Conservation (phyloP, 2,329 filamentous ascomycete genomes). For the Tolypocladium sp. region DNA sequence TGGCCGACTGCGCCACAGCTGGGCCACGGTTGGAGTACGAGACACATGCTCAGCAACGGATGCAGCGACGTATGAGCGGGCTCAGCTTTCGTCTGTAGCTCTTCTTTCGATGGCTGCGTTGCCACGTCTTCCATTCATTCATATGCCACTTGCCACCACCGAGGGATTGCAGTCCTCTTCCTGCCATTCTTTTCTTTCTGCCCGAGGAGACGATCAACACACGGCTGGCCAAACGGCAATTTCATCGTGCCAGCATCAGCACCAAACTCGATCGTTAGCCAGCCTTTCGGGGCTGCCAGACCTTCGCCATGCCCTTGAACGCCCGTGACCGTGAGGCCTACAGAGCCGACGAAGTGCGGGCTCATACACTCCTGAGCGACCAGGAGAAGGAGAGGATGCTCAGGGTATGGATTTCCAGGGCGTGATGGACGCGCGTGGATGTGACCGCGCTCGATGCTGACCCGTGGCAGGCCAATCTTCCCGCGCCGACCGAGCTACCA, state of each 20-base stretch:
- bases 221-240: background rate
- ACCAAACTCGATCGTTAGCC: constrained; percentile 7
- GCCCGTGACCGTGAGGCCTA: constrained; percentile 27
- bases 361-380: constrained; percentile 24
- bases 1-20: background rate
- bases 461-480: constrained; percentile 26
- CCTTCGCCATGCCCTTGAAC: constrained; percentile 23
- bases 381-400: constrained; percentile 27
- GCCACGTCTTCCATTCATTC: background rate
- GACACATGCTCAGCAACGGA: background rate
- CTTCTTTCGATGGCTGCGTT: background rate
- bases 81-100: background rate
- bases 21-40: background rate
- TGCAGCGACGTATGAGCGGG: constrained; percentile 2
- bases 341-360: constrained; percentile 25
- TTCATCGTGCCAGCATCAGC: background rate
- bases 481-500: constrained; percentile 20
- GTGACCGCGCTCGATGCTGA: constrained; percentile 2
- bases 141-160: background rate
- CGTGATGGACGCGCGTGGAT: background rate
- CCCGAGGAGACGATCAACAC: background rate
- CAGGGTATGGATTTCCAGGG: constrained; percentile 14
- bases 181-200: background rate
- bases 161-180: background rate
- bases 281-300: constrained; percentile 17